These are phyloP conservation scores for Leucocoprinus birnbaumii DNA, from an alignment of 768 basidiomycete genomes.

Conservation along the genomic window DNA sequence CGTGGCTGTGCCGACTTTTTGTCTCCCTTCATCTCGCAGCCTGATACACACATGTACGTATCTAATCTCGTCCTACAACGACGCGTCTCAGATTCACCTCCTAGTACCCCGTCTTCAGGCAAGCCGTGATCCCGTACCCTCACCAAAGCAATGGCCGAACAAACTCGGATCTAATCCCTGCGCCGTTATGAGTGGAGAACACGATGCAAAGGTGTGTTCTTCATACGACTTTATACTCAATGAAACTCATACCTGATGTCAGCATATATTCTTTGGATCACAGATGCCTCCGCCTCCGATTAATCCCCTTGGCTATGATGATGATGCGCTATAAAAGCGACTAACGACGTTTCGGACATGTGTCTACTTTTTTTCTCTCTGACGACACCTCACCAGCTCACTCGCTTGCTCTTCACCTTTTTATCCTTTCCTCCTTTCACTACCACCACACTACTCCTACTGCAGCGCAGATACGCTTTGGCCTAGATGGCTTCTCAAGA, in stretches of 20 bases:
- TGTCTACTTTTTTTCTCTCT: neutral
- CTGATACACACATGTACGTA: slow-evolving; percentile 6
- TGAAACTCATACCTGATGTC: neutral
- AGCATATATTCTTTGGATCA: no score
- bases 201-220: slow-evolving; percentile 8
- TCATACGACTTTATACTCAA: neutral
- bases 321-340: slow-evolving; percentile 5
- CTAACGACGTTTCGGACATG: neutral
- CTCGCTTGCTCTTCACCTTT: neutral
- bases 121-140: no score
- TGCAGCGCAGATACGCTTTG: neutral
- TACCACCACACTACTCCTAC: neutral
- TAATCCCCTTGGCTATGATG: no score
- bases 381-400: no score
- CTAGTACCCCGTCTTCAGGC: neutral
- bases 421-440: neutral
- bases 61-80: slow-evolving; percentile 4
- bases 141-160: no score
- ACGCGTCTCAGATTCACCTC: neutral
- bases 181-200: neutral
- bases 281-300: no score
- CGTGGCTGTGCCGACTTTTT: slow-evolving; percentile 1
- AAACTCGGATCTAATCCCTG: neutral
- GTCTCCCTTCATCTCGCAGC: neutral
- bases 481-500: neutral